A percentile compares a stretch with the other conserved stretches of the same genome.
These are phyloP conservation scores for Mortierella sp. DNA, from an alignment of 371 early-diverging fungal genomes.

Conservation along the genomic window DNA sequence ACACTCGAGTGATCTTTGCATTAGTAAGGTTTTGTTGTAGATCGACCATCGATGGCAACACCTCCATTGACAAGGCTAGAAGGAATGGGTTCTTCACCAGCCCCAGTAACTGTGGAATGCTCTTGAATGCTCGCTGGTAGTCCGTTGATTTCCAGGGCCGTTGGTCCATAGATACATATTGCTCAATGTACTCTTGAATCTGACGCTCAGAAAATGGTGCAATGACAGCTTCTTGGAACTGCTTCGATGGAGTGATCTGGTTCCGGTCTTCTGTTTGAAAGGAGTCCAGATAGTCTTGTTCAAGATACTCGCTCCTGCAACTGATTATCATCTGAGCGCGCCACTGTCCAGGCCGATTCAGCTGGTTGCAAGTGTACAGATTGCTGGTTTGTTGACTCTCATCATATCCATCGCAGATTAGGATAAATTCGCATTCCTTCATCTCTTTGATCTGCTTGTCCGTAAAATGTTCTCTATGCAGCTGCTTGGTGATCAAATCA, in stretches of 20 bases:
- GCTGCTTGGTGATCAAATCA: constrained; percentile 9
- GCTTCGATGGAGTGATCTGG: no score
- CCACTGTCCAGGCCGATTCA: constrained; percentile 6
- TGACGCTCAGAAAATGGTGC: constrained; percentile 12
- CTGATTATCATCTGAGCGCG: constrained; percentile 20
- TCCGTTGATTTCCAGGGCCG: not conserved
- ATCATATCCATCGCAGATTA: constrained; percentile 14
- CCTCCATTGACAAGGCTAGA: not conserved
- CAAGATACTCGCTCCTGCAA: constrained; percentile 14
- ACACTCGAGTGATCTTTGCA: not conserved
- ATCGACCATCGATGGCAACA: not conserved
- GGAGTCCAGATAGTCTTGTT: not conserved
- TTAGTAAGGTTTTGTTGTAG: not conserved
- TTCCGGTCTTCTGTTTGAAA: constrained; percentile 4
- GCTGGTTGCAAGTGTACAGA: constrained; percentile 1
- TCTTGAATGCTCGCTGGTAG: not conserved
- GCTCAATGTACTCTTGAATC: constrained; percentile 13
- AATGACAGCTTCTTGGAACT: constrained; percentile 15
- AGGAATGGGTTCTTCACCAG: not conserved
- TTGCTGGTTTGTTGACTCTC: constrained; percentile 9
- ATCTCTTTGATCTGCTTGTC: constrained; percentile 12
- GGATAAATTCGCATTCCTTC: constrained; percentile 2
- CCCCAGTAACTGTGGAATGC: not conserved
- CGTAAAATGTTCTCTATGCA: not conserved
- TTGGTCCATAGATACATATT: not conserved